Evolutionary conservation across 176 grass and related monocot genomes (phyloP).

Genomic region (Oryza glumipatula): DNA sequence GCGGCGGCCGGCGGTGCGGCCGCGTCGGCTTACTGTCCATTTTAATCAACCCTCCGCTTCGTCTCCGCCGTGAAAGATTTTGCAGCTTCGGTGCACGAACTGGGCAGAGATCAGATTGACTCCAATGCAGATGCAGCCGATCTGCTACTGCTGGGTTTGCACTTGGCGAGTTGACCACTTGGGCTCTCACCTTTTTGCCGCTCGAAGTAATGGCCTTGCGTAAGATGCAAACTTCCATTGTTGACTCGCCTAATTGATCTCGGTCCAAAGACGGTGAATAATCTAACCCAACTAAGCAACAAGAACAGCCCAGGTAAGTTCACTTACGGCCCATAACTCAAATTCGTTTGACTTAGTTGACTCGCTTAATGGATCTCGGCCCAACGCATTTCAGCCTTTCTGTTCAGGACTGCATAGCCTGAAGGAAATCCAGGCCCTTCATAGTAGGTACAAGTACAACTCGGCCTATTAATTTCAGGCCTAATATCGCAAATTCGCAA

Average conservation of each 20-base stretch:
- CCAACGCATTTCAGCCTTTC: not conserved
- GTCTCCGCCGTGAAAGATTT: not conserved
- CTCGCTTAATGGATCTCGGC: not conserved
- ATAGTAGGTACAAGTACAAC: not conserved
- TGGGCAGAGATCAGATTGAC: not conserved
- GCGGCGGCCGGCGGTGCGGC: not conserved
- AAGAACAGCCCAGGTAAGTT: not conserved
- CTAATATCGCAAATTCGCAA: no score
- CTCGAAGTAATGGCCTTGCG: conserved; percentile 41
- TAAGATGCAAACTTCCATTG: conserved; percentile 37
- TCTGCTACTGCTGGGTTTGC: not conserved
- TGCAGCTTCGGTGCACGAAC: no score
- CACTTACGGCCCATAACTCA: not conserved
- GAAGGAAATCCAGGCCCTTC: not conserved
- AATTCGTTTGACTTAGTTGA: not conserved
- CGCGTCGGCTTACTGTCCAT: conserved; percentile 10
- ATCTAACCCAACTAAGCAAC: no score
- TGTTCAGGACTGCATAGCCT: not conserved
- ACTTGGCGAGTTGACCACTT: not conserved
- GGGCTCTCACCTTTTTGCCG: conserved; percentile 24
- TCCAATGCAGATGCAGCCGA: not conserved
- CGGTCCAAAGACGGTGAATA: not conserved
- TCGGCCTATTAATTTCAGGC: not conserved
- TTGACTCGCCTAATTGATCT: not conserved
- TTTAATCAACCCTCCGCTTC: not conserved